These are phyloP conservation scores for Hydnum rufescens DNA, from an alignment of 768 basidiomycete species.

Conservation along the genomic window DNA sequence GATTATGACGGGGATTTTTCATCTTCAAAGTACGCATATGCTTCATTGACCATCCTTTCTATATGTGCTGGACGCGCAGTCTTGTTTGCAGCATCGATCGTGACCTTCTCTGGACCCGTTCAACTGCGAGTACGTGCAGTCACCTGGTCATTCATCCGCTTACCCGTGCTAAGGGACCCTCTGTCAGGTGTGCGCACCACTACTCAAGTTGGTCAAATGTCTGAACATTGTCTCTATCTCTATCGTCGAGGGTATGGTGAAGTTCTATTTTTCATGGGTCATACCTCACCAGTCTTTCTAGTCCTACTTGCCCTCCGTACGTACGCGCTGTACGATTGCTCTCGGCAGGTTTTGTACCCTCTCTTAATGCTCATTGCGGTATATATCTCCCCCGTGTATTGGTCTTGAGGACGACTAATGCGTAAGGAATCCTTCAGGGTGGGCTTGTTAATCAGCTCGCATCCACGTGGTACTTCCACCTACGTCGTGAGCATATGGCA, in stretches of 20 bases:
- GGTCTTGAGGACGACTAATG: background rate
- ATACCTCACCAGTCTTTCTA: background rate
- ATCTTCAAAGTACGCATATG: background rate
- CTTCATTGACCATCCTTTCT: background rate
- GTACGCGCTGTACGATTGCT: background rate
- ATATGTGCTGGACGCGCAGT: too few relatives aligned
- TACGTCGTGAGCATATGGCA: background rate
- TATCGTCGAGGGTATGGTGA: background rate
- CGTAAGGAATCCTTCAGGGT: background rate
- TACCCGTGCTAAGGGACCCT: background rate
- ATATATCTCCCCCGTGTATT: background rate
- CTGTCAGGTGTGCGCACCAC: background rate
- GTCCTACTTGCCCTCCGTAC: background rate
- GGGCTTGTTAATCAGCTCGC: background rate
- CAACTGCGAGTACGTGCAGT: background rate
- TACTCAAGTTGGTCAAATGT: background rate
- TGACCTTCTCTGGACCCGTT: background rate
- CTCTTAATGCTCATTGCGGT: background rate
- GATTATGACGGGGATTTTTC: background rate
- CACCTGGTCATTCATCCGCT: background rate
- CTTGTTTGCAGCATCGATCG: background rate
- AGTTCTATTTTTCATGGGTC: background rate
- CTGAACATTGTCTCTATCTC: background rate
- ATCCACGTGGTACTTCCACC: background rate
- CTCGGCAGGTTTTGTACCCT: background rate